Evolutionary conservation across 768 basidiomycete genomes (phyloP).

Genomic region (Mycena capillaripes): DNA sequence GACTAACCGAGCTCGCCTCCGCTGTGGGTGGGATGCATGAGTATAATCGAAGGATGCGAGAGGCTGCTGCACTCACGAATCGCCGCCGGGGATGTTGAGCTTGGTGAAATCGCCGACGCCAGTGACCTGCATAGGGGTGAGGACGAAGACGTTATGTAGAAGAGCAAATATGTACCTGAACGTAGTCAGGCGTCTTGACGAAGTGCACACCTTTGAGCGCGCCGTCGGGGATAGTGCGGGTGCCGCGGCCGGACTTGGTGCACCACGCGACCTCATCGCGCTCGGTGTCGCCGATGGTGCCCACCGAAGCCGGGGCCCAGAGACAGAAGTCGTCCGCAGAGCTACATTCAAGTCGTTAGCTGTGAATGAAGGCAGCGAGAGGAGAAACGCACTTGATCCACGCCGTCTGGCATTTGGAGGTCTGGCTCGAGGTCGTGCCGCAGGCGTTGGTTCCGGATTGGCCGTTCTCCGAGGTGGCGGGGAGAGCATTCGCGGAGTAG

Average conservation of each 20-base stretch:
- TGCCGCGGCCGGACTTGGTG: conserved; percentile 78
- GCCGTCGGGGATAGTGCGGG: conserved; percentile 79
- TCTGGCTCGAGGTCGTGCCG: conserved; percentile 66
- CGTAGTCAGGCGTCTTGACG: conserved; percentile 74
- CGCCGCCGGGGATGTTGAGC: conserved; percentile 68
- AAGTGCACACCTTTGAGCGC: conserved; percentile 78
- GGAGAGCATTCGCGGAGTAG: conserved; percentile 57
- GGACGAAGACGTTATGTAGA: conserved; percentile 40
- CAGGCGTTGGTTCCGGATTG: conserved; percentile 81
- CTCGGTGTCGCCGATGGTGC: conserved; percentile 78
- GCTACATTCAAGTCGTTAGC: conserved; percentile 49
- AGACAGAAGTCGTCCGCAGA: conserved; percentile 77
- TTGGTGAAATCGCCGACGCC: conserved; percentile 80
- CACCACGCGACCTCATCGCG: conserved; percentile 81
- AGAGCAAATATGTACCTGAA: conserved; percentile 61
- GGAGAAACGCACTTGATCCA: conserved; percentile 68
- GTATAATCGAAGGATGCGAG: too few species aligned
- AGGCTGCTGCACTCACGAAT: too few species aligned
- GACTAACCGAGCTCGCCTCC: conserved; percentile 82
- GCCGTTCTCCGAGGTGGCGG: conserved; percentile 66
- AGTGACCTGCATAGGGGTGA: conserved; percentile 44
- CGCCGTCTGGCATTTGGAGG: conserved; percentile 79
- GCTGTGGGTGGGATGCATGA: conserved; percentile 31
- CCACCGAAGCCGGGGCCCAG: conserved; percentile 67
- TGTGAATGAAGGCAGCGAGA: conserved; percentile 31